A percentile compares a stretch with the other conserved stretches of the same genome.
Conservation (phyloP, 352 stramenopile genomes). For the Phytophthora pseudosyringae region DNA sequence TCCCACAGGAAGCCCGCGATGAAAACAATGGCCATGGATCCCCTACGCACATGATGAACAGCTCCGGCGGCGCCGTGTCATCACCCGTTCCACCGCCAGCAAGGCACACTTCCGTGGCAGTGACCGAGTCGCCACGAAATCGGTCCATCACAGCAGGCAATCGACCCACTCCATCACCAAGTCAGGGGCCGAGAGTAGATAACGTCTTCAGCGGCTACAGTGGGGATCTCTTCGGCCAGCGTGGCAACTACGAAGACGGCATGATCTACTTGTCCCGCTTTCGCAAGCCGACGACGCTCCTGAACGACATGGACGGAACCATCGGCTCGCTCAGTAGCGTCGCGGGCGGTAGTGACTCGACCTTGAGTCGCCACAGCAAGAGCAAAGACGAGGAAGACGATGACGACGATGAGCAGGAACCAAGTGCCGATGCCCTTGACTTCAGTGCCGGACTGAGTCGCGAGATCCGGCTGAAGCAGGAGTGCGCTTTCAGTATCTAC, state of each 20-base stretch:
- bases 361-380: slow-evolving; percentile 51
- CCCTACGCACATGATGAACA: slow-evolving; percentile 25
- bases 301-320: slow-evolving; percentile 22
- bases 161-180: slow-evolving; percentile 30
- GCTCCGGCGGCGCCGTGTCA: slow-evolving; percentile 4
- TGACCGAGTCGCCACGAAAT: slow-evolving; percentile 59
- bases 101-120: slow-evolving; percentile 36
- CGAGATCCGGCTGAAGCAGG: slow-evolving; percentile 79
- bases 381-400: slow-evolving; percentile 47
- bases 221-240: slow-evolving; percentile 86
- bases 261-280: slow-evolving; percentile 91
- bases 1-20: slow-evolving; percentile 64
- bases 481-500: slow-evolving; percentile 86
- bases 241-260: slow-evolving; percentile 83
- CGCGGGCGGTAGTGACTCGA: slow-evolving; percentile 15
- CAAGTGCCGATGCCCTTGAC: slow-evolving; percentile 46
- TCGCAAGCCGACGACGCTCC: slow-evolving; percentile 54
- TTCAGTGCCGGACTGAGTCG: slow-evolving; percentile 40
- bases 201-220: slow-evolving; percentile 70
- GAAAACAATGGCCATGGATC: slow-evolving; percentile 40
- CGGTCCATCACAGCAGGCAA: slow-evolving; percentile 44
- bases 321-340: slow-evolving; percentile 33
- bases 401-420: slow-evolving; percentile 57
- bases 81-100: slow-evolving; percentile 45
- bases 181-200: slow-evolving; percentile 36